phyloP scores from a whole-genome alignment of 305 asterid genomes.

The Nicotiana rustica region DNA sequence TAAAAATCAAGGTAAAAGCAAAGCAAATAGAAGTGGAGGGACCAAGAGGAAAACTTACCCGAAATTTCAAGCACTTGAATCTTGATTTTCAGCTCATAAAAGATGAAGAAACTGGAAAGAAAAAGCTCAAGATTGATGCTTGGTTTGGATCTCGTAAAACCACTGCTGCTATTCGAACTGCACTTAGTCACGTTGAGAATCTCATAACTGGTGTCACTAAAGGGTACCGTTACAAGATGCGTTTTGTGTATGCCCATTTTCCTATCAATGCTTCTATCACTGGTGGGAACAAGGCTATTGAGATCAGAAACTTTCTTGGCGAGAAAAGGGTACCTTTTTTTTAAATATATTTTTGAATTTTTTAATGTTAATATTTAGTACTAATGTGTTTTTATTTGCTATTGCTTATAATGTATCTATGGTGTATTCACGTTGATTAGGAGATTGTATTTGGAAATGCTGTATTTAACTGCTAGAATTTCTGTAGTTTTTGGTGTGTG shows the following conservation, averaged over 20 bases:
- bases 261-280: slow-evolving; percentile 82
- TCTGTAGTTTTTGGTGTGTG: not conserved
- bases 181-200: slow-evolving; percentile 73
- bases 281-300: slow-evolving; percentile 56
- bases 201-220: slow-evolving; percentile 77
- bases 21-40: slow-evolving; percentile 75
- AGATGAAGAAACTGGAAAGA: slow-evolving; percentile 64
- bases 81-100: slow-evolving; percentile 80
- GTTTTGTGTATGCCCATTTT: slow-evolving; percentile 81
- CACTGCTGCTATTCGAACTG: slow-evolving; percentile 83
- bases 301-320: slow-evolving; percentile 85
- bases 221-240: slow-evolving; percentile 85
- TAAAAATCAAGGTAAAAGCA: slow-evolving; percentile 68
- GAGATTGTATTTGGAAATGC: not conserved
- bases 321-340: slow-evolving; percentile 63
- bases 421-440: not conserved
- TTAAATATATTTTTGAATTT: not conserved
- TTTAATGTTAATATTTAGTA: not conserved
- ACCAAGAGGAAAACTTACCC: slow-evolving; percentile 71
- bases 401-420: not conserved
- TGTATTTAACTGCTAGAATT: not conserved
- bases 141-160: slow-evolving; percentile 84
- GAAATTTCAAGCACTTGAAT: slow-evolving; percentile 74
- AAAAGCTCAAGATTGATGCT: slow-evolving; percentile 73
- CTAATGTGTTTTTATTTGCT: not conserved